Conservation (phyloP, 768 basidiomycete species). For the Boletales sp. region DNA sequence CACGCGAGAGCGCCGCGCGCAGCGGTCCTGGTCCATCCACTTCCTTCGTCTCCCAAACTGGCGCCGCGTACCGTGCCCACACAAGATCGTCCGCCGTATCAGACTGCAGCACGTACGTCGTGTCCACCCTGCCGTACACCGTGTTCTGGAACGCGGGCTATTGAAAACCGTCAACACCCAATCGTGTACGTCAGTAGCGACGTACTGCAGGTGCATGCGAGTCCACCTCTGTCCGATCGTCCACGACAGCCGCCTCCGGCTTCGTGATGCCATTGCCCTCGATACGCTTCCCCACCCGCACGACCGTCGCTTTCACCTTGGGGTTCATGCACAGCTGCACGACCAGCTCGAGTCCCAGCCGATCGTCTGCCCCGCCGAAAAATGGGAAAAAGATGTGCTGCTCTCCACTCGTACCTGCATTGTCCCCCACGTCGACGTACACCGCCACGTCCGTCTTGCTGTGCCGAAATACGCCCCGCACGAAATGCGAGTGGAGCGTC, state of each 20-base stretch:
- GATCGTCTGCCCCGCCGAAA: constrained; percentile 93
- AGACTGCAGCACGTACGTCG: constrained; percentile 66
- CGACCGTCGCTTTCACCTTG: constrained; percentile 65
- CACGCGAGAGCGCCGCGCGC: constrained; percentile 51
- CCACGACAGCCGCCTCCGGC: constrained; percentile 52
- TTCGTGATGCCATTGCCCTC: constrained; percentile 48
- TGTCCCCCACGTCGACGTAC: constrained; percentile 69
- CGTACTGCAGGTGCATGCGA: too few species aligned
- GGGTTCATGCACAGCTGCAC: constrained; percentile 72
- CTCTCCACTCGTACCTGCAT: constrained; percentile 22
- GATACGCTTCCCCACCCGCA: constrained; percentile 49
- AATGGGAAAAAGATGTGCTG: constrained; percentile 84
- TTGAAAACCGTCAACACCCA: too few species aligned
- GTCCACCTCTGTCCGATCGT: constrained; percentile 39
- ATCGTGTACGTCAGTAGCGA: too few species aligned
- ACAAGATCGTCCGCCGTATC: constrained; percentile 78
- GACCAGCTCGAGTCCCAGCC: constrained; percentile 76
- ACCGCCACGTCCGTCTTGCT: constrained; percentile 76
- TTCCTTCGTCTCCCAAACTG: constrained; percentile 9
- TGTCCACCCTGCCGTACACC: constrained; percentile 60
- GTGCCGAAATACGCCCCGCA: constrained; percentile 76
- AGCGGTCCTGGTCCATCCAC: constrained; percentile 2
- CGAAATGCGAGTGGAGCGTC: constrained; percentile 73
- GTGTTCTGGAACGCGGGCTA: constrained; percentile 55
- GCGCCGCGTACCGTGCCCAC: constrained; percentile 61